Conservation (phyloP, 768 basidiomycete species). For the Termitomyces sp. region DNA sequence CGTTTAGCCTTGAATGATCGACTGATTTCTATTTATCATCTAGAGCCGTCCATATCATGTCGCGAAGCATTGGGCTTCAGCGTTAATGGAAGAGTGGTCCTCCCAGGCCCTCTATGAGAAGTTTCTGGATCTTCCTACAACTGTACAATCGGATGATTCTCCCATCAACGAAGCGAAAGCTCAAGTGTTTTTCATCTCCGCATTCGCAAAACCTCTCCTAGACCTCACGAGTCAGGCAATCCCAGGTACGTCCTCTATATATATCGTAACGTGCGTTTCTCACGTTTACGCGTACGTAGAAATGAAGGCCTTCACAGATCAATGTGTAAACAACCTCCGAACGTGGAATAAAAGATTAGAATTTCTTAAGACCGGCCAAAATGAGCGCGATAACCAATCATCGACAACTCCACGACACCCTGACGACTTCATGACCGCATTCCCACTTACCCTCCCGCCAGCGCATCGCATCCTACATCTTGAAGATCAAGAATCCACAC, state of each 20-base stretch:
- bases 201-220: conserved; percentile 81
- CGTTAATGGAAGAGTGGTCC: conserved; percentile 86
- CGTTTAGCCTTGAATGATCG: background rate
- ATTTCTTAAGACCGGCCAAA: conserved; percentile 25
- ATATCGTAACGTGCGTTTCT: background rate
- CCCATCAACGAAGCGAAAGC: conserved; percentile 65
- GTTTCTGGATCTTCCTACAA: conserved; percentile 65
- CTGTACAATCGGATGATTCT: conserved; percentile 38
- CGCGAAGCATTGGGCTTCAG: conserved; percentile 88
- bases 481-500: conserved; percentile 14
- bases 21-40: conserved; percentile 1
- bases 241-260: conserved; percentile 48
- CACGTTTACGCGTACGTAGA: conserved; percentile 33
- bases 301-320: conserved; percentile 59
- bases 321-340: conserved; percentile 64
- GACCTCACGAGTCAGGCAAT: conserved; percentile 67
- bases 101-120: conserved; percentile 85
- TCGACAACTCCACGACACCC: conserved; percentile 56
- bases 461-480: conserved; percentile 12
- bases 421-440: conserved; percentile 31
- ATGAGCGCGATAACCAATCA: conserved; percentile 38
- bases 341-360: conserved; percentile 58
- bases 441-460: conserved; percentile 29
- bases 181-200: conserved; percentile 86
- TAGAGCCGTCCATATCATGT: conserved; percentile 92